phyloP scores from a whole-genome alignment of 228 moss, liverwort and hornwort genomes.

The Sphagnum magellanicum region DNA sequence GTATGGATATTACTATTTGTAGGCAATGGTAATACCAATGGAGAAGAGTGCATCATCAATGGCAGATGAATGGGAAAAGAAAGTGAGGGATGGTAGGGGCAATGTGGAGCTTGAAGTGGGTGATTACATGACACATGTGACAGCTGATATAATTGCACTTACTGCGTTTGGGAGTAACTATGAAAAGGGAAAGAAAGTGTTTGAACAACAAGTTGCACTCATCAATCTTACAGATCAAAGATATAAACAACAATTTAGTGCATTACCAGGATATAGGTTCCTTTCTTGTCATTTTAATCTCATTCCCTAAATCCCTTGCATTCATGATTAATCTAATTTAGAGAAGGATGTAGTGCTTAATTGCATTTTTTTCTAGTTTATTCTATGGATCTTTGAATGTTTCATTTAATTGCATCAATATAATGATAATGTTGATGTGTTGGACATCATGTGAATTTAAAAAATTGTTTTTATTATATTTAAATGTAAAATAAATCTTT shows the following conservation, averaged over 20 bases:
- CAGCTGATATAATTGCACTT: conserved; percentile 22
- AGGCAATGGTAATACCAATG: conserved; percentile 9
- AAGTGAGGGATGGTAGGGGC: conserved; percentile 5
- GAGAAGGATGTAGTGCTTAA: too few relatives aligned
- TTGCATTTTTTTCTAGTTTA: too few relatives aligned
- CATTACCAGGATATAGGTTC: conserved; percentile 2
- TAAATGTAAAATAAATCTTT: not conserved
- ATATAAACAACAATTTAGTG: not conserved
- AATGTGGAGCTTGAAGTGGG: conserved; percentile 13
- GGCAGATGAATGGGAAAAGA: conserved; percentile 3
- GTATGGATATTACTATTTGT: not conserved
- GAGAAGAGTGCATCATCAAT: conserved; percentile 3
- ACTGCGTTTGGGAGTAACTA: conserved; percentile 25
- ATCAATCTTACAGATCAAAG: conserved; percentile 1
- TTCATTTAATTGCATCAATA: too few relatives aligned
- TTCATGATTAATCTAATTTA: too few relatives aligned
- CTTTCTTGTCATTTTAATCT: not conserved
- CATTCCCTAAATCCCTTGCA: not conserved
- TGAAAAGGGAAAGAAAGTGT: conserved; percentile 11
- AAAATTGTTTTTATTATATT: not conserved
- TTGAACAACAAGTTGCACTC: conserved; percentile 11
- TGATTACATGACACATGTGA: conserved; percentile 5
- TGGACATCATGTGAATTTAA: not conserved
- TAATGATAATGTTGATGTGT: not conserved
- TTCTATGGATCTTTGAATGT: too few relatives aligned